Evolutionary conservation across 192 early-diverging fungal genomes (phyloP).

Genomic region (Jimgerdemannia lactiflua): DNA sequence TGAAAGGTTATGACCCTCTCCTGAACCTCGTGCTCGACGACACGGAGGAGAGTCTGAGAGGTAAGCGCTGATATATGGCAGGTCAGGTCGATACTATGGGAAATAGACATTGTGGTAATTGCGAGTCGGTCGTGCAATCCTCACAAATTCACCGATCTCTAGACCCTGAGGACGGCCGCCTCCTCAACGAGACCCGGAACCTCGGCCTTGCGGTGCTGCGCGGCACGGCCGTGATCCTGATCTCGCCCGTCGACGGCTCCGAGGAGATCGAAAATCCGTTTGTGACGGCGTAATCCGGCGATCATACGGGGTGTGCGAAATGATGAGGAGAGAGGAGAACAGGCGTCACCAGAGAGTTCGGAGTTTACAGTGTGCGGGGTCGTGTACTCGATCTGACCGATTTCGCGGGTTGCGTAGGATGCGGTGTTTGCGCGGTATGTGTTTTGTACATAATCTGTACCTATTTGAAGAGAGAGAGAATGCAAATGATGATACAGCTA

Average conservation of each 20-base stretch:
- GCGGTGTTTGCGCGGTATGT: too few relatives aligned
- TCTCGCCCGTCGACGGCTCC: constrained; percentile 88
- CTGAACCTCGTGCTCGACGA: constrained; percentile 95
- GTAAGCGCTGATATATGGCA: constrained; percentile 34
- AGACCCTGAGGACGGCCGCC: constrained; percentile 41
- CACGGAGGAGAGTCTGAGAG: constrained; percentile 76
- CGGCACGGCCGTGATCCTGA: constrained; percentile 84
- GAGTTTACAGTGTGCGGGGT: too few relatives aligned
- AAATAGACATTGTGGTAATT: neutral
- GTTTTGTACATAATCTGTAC: too few relatives aligned
- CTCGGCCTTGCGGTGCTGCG: constrained; percentile 89
- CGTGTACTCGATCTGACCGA: too few relatives aligned
- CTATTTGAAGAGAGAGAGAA: too few relatives aligned
- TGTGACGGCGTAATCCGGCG: constrained; percentile 11
- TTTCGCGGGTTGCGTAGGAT: too few relatives aligned
- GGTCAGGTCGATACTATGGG: too few relatives aligned
- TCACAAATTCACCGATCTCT: neutral
- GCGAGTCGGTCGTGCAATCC: neutral
- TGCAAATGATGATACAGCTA: too few relatives aligned
- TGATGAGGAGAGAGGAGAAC: too few relatives aligned
- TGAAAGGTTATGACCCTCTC: constrained; percentile 93
- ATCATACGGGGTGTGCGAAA: too few relatives aligned
- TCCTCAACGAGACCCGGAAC: constrained; percentile 55
- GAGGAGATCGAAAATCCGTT: constrained; percentile 94
- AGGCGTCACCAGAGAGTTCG: too few relatives aligned